A percentile compares a stretch with the other conserved stretches of the same genome.
phyloP scores from a whole-genome alignment of 2,329 filamentous ascomycete species.

The Epichloe bromicola region DNA sequence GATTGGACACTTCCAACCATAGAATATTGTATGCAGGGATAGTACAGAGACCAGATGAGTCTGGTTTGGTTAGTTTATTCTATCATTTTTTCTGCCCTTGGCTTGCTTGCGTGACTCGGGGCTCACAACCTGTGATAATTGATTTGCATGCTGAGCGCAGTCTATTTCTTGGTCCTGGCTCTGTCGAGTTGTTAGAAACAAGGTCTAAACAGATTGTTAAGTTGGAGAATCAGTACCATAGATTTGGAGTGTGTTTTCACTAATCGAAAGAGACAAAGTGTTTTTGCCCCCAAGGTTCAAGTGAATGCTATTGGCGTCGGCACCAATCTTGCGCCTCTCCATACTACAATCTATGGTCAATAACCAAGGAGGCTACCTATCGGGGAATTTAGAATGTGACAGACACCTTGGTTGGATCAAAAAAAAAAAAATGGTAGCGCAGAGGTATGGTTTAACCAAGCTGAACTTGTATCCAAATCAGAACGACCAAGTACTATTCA shows the following conservation, averaged over 20 bases:
- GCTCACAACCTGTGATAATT: constrained; percentile 5
- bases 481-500: too few relatives aligned
- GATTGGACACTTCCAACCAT: constrained; percentile 56
- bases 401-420: neutral
- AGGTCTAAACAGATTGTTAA: neutral
- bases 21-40: constrained; percentile 77
- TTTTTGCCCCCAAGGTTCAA: constrained; percentile 19
- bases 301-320: constrained; percentile 12
- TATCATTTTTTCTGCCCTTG: neutral
- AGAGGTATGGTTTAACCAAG: too few relatives aligned
- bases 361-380: neutral
- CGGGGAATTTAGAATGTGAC: neutral
- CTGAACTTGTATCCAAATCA: too few relatives aligned
- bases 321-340: constrained; percentile 8
- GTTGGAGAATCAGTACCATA: constrained; percentile 17
- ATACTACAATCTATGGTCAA: neutral
- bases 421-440: neutral
- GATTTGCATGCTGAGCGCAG: constrained; percentile 5
- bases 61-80: constrained; percentile 7
- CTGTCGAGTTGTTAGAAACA: constrained; percentile 3
- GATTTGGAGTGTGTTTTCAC: constrained; percentile 18
- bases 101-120: neutral
- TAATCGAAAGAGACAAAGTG: constrained; percentile 17
- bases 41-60: constrained; percentile 13
- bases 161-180: constrained; percentile 2